Evolutionary conservation across 2,329 filamentous ascomycete species (phyloP), one percentile per base, ranked within the genome.

Genomic region (Paramyrothecium roridum): DNA sequence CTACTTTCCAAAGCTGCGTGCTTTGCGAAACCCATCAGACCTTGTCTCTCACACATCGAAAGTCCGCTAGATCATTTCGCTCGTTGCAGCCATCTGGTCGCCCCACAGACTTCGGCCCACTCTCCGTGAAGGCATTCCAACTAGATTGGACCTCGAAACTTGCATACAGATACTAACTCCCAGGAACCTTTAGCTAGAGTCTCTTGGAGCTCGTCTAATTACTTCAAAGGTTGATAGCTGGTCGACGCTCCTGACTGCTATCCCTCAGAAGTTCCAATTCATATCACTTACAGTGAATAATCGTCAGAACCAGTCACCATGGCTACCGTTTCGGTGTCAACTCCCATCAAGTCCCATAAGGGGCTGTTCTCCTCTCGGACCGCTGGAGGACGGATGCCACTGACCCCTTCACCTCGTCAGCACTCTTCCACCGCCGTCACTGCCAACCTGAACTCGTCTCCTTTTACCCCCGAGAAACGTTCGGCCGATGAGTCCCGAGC

Each of bases 261-360:
- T 73, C 79, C 75, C 74, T 73, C 65, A 70, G 76, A 61, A 57
- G 60, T 54, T 58, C 59, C 37, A 56, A 64, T 61, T 63, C 61
- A 61, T 54, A 62, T 52, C 48, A 51, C 26, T 30, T 30, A 30
- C 57, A 56, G 52, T 63, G 52, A 55, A 61, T 59, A 54, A 59
- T 46, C 54, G 34, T 50, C 50, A 61, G 46, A 63, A 55, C 66
- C 64, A 67, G 66, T 71, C 75, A 83, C 66, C 72, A 98, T 98
- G 93, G 91, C 93, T 72, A 89, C 77, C 57, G 73, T 88, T 73
- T 78, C 84, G 70, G 86, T 97, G 75, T 90, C 91, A 67, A 98
- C 95, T 58, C 95, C 95, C 57, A 82, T 95, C 72, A 98, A 97
- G 83, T 95, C 90, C 82, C 93, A 96, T 75, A 87, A 89, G 76